Evolutionary conservation across 768 basidiomycete species (phyloP), one percentile per base, ranked within the genome.

Genomic region (Leccinum arenicola): DNA sequence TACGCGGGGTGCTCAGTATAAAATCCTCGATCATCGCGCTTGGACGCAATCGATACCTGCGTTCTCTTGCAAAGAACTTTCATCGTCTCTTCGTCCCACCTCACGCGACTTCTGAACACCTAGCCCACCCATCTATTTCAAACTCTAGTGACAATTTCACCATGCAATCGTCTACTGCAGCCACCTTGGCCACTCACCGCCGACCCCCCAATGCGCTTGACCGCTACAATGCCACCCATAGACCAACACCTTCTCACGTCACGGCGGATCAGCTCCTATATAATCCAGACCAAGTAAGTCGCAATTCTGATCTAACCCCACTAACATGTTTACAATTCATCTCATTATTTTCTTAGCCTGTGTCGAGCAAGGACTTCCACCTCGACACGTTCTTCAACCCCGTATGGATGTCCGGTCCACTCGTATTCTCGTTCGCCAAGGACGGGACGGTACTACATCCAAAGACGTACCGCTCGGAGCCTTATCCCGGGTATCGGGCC

Each of bases 311-410:
- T 33, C 50, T 0, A 1, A 12, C 21, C 8, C 40, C 8, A 17
- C 17, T 36, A 35, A 15, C n/a, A 17, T 5, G 6, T 31, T 60
- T 36, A 66, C 27, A 17, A 19, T 6, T 19, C 48, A 36, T 33
- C 11, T 3, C 19, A 4, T 12, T 14, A 3, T 19, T 21, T 49
- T 23, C 10, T 19, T 25, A 62, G 60, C 25, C 45, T 21, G 14
- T n/a, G 33, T n/a, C 38, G 3, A 31, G 19, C 15, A 55, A 25
- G 27, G 73, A 87, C 82, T 71, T 87, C 77, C 66, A 82, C 79
- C 52, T 78, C 71, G 64, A 86, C 78, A 35, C 77, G 71, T 58
- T 83, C 77, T 56, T 78, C 73, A 58, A 77, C 62, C 45, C 66
- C 60, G 36, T 78, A 71, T 47, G 83, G 80, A 71, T 61, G 62